Evolutionary conservation across 805 yeast species (phyloP), one percentile per base, ranked within the genome.

Genomic region (Danielia oregonensis): DNA sequence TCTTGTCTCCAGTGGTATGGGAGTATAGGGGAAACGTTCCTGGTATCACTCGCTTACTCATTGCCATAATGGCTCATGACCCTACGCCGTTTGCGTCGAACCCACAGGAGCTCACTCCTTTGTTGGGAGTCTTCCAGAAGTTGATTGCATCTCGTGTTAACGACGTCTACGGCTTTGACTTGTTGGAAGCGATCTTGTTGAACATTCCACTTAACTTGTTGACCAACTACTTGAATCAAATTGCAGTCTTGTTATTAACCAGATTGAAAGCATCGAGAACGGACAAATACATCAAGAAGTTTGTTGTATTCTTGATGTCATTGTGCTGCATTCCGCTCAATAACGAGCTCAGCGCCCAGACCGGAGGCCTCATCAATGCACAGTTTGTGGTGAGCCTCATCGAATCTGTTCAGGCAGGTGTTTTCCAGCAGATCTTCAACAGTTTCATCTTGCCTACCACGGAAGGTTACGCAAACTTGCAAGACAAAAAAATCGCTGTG

Each of bases 81-180:
- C 65, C 74, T 2, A 30, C 51, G 2, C 51, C 59, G 2, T 73
- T 74, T 42, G 59, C 62, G 4, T 44, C 51, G 13, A 51, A 51
- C 15, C 61, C 43, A 6, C 54, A 51, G 18, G 67, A 44, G 50
- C 56, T 87, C 26, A 75, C 84, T 23, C 95, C 97, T 3, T 74
- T 93, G 19, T 66, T 93, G 26, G 99, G 99, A 25, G 95, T 93
- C n/a, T 94, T 86, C 69, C 98, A 94, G 63, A 87, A 89, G 57
- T 68, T 93, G 45, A 78, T 93, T 33, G 79, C 96, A 1, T 86
- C 97, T 0, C 84, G 82, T 46, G 72, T 78, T 11, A 82, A 87
- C 49, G 97, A 93, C 50, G 62, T 63, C 24, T 73, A 78, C 49
- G 97, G 97, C 2, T 83, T 93, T 58, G 97, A 93, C 37, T 64